Percentiles rank a stretch among this genome's conserved stretches.
Conservation (phyloP, 2,329 filamentous ascomycete genomes). For the Fusarium sp. region DNA sequence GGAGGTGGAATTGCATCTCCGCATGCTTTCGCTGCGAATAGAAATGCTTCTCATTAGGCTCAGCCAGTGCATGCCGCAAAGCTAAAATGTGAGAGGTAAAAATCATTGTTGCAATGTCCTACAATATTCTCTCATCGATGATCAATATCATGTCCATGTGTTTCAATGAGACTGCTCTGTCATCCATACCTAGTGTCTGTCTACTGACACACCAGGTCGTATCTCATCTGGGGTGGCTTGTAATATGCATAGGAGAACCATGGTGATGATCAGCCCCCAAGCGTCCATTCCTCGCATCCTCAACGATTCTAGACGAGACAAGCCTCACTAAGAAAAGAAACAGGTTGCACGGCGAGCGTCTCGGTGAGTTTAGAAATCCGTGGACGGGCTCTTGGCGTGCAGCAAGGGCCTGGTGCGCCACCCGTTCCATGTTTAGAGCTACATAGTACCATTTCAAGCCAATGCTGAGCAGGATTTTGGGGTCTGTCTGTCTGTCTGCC, state of each 20-base stretch:
- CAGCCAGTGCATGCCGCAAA: neutral
- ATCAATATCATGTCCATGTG: conserved; percentile 13
- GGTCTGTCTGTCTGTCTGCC: conserved; percentile 2
- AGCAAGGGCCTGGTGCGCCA: conserved; percentile 38
- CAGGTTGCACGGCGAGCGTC: conserved; percentile 28
- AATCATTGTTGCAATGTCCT: neutral
- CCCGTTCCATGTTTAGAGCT: conserved; percentile 28
- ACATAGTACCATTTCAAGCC: conserved; percentile 18
- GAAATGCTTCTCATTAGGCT: conserved; percentile 19
- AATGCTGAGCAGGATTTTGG: conserved; percentile 29
- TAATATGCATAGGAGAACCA: conserved; percentile 11
- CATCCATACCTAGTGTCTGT: conserved; percentile 10
- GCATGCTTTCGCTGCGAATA: conserved; percentile 37
- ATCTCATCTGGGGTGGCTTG: conserved; percentile 35
- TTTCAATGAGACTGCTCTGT: conserved; percentile 14
- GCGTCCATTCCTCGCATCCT: conserved; percentile 14
- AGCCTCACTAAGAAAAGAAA: conserved; percentile 28
- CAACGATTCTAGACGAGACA: conserved; percentile 31
- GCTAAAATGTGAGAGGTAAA: neutral
- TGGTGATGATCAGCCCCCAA: conserved; percentile 28
- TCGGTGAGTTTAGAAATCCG: conserved; percentile 42
- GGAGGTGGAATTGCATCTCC: conserved; percentile 20
- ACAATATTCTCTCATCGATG: conserved; percentile 17
- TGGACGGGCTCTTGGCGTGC: conserved; percentile 20
- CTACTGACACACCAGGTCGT: conserved; percentile 24